These are phyloP conservation scores for Ceratocystis lukuohia DNA, from an alignment of 2,329 filamentous ascomycete genomes.

Conservation along the genomic window DNA sequence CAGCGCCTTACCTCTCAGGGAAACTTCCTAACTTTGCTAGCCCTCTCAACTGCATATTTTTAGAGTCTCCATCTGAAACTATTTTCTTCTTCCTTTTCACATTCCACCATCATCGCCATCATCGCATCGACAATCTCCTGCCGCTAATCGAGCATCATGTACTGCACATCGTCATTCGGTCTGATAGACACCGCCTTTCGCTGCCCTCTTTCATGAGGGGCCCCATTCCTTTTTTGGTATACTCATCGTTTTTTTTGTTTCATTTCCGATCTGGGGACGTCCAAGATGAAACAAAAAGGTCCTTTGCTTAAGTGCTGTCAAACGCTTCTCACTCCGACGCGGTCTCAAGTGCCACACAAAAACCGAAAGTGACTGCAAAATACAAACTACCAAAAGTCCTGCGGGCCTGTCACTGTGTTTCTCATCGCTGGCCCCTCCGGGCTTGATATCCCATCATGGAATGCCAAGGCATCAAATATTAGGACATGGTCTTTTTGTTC, in stretches of 20 bases:
- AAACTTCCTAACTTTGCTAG: not conserved
- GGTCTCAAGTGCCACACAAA: conserved; percentile 2
- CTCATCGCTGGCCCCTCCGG: not conserved
- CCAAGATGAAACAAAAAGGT: conserved; percentile 1
- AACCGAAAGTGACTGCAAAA: not conserved
- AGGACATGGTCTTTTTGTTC: not conserved
- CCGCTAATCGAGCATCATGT: not conserved
- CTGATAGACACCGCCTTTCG: not conserved
- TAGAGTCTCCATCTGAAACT: not conserved
- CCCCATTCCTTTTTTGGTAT: not conserved
- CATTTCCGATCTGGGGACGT: not conserved
- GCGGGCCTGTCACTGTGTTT: not conserved
- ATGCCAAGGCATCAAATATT: not conserved
- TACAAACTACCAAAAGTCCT: not conserved
- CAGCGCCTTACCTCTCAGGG: not conserved
- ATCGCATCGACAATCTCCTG: not conserved
- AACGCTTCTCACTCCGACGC: conserved; percentile 4
- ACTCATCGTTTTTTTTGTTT: not conserved
- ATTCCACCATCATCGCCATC: not conserved
- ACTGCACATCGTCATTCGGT: not conserved
- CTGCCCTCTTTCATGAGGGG: not conserved
- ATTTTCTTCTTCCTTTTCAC: not conserved
- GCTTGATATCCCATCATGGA: too few relatives aligned
- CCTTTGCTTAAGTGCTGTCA: not conserved
- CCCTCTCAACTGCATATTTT: not conserved